Conservation (phyloP, 305 asterid genomes). For the Fraxinus latifolia region DNA sequence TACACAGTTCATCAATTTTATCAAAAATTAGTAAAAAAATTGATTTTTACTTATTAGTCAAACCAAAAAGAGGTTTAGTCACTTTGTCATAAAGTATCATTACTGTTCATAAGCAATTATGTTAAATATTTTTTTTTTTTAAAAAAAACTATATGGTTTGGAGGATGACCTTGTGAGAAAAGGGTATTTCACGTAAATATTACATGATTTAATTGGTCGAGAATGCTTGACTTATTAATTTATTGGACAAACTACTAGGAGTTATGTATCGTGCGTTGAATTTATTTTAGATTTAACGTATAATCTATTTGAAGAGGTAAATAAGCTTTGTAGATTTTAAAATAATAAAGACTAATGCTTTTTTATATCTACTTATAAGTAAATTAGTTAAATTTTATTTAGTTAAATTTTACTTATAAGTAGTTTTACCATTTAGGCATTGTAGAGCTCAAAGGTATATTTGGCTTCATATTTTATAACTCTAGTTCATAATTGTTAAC, state of each 20-base stretch:
- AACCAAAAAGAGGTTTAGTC: too few relatives aligned
- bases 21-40: too few relatives aligned
- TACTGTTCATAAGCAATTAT: background rate
- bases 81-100: background rate
- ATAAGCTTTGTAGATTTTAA: background rate
- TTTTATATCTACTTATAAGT: background rate
- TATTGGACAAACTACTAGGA: background rate
- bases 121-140: too few relatives aligned
- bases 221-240: background rate
- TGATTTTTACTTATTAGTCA: too few relatives aligned
- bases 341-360: background rate
- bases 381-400: too few relatives aligned
- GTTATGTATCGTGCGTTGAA: background rate
- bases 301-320: background rate
- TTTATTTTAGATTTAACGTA: background rate
- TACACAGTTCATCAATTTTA: too few relatives aligned
- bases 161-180: background rate
- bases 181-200: background rate
- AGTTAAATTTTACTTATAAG: background rate
- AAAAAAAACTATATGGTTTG: background rate
- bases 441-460: background rate
- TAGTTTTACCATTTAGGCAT: background rate
- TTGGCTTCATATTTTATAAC: background rate
- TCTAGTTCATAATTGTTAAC: background rate
- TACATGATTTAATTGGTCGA: background rate